Base-by-base conservation (phyloP, 768 basidiomycete species). In the Boletus pseudo-olivaceus region DNA sequence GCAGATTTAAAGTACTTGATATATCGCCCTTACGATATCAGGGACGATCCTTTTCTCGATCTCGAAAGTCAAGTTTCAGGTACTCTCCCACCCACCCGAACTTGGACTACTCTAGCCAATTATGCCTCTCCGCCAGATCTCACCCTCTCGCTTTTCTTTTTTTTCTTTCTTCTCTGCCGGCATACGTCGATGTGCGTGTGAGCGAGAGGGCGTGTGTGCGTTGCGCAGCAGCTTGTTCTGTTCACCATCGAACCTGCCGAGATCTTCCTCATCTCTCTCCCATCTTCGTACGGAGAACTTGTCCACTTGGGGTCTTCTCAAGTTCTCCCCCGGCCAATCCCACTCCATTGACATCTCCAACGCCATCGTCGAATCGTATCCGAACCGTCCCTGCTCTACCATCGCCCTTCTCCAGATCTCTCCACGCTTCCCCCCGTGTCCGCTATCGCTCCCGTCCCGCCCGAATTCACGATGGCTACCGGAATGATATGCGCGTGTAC, bases 11-110 rank as follows among this genome's bases (percentile, higher is more conserved):
- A 55, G 56, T 63, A 44, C 66, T 67, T 70, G 67, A 65, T 70
- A 65, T 72, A 70, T 70, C 56, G 42, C 37, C 19, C 30, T 70
- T 70, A 70, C 69, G 69, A 51, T 64, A 70, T 61, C 62, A 70
- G 70, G 70, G 69, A 65, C 71, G 69, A 70, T 70, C 70, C 62
- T 57, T 57, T 67, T 2, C 68, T 70, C 67, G 69, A 72, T 69
- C 69, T 68, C 57, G 61, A 70, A 66, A 67, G 62, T 58, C 66
- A 68, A 59, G 66, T 65, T 64, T 65, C 69, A 70, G 71, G 69
- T 68, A 67, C 71, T 63, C 64, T 65, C 64, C 65, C 64, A 65
- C 64, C 56, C 58, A 55, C 0, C 63, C 63, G 32, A 66, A 60
- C 57, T 51, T 5, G 61, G 63, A 41, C 35, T 47, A 53, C 62